Conservation (phyloP, 1,284 basidiomycete genomes). For the Naganishia sp. region DNA sequence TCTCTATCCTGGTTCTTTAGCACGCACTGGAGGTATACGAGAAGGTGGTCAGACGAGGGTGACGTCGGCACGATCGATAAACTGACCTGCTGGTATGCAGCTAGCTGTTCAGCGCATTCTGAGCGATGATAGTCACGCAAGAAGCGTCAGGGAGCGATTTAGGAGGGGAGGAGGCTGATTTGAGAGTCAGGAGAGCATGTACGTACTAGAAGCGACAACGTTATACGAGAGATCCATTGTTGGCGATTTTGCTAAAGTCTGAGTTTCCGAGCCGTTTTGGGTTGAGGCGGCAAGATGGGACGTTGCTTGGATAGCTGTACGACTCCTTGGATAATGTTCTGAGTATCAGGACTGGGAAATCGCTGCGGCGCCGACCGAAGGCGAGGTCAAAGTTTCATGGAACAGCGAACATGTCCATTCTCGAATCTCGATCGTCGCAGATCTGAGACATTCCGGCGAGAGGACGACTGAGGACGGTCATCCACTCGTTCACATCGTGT, state of each 20-base stretch:
- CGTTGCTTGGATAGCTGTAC: too few relatives aligned
- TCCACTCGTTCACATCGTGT: neutral
- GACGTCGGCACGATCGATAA: neutral
- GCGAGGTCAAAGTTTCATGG: too few relatives aligned
- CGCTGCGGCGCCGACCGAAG: too few relatives aligned
- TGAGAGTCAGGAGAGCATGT: neutral
- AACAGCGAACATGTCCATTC: neutral
- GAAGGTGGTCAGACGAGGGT: neutral
- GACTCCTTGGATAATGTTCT: too few relatives aligned
- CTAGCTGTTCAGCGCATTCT: conserved; percentile 53
- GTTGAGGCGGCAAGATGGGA: neutral
- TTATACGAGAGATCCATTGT: conserved; percentile 53
- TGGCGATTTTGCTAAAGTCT: neutral
- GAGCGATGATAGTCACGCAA: neutral
- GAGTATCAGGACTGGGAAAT: too few relatives aligned
- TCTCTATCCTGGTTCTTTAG: conserved; percentile 46
- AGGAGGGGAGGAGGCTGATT: neutral
- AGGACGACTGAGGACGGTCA: neutral
- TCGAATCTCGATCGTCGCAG: conserved; percentile 5
- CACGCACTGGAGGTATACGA: conserved; percentile 41
- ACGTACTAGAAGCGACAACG: conserved; percentile 51
- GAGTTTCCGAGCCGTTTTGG: neutral
- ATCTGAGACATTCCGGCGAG: conserved; percentile 22
- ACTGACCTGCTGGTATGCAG: conserved; percentile 49
- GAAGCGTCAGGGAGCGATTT: neutral